Evolutionary conservation across 768 basidiomycete species (phyloP), one percentile per base, ranked within the genome.

Genomic region (Pleurotus sapidus): DNA sequence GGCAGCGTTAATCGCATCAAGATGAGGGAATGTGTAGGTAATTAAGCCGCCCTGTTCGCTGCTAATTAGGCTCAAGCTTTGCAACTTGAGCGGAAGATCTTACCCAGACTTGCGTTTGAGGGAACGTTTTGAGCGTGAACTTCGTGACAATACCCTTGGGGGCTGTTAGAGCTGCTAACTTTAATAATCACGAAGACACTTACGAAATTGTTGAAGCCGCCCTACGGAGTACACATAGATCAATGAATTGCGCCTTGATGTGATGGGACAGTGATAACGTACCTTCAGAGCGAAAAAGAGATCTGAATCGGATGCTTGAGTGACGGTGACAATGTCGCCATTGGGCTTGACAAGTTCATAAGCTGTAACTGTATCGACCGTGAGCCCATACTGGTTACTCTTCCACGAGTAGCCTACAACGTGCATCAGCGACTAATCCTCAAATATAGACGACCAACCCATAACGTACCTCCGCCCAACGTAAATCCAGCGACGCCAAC

Each of bases 101-200:
- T 69, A 87, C 85, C 85, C 84, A 88, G 57, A 88, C 80, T 67
- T 78, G 65, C 0, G 70, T 69, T 68, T 87, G 84, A 5, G 85
- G 79, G 62, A 75, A 76, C 0, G 82, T 74, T 59, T 77, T 78
- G 18, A 88, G 54, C 0, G 78, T 82, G 61, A 88, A 82, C 42
- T 68, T 74, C 0, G 85, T 87, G 3, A 87, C 82, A 37, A 87
- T 80, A 0, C 86, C 87, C 77, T 77, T 49, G 14, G 18, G 14
- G 34, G 2, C 11, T 14, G 6, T 42, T 15, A 55, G 24, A 4
- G 39, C 1, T 11, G 37, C 51, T 4, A 12, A 2, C 7, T 40
- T 14, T 7, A 15, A 12, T 11, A 2, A 8, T 37, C 25, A 15
- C 34, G 46, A 17, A 45, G 20, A 12, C 20, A 49, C 61, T 51